Conservation (phyloP, 129 eudicot species). For the Smallanthus sonchifolius region DNA sequence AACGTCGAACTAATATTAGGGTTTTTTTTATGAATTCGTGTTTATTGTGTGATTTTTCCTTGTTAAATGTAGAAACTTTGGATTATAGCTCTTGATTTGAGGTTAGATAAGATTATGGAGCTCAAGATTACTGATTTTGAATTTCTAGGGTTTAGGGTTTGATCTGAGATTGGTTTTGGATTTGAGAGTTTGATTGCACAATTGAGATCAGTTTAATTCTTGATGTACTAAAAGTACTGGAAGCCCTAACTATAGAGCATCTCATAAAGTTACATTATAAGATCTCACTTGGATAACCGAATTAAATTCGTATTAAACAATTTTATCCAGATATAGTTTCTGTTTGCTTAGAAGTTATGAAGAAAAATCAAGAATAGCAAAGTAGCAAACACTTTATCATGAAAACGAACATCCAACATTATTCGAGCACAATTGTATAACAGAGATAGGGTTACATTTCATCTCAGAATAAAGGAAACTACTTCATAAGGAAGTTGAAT, state of each 20-base stretch:
- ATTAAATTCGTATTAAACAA: background rate
- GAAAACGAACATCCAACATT: background rate
- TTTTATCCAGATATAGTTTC: background rate
- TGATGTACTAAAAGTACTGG: background rate
- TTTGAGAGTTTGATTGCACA: background rate
- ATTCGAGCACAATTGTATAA: background rate
- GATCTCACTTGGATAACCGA: background rate
- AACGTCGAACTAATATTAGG: background rate
- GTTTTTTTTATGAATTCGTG: background rate
- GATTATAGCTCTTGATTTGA: conserved; percentile 10
- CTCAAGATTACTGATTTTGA: conserved; percentile 12
- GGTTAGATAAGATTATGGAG: conserved; percentile 1
- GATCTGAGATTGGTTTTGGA: conserved; percentile 6
- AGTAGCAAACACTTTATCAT: background rate
- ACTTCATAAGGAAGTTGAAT: conserved; percentile 7
- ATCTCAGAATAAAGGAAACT: background rate
- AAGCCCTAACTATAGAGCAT: background rate
- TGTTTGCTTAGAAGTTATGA: background rate
- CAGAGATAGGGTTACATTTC: background rate
- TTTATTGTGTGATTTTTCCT: background rate
- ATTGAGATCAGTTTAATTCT: background rate
- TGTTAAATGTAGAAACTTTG: conserved; percentile 3
- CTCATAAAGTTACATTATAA: background rate
- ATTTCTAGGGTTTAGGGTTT: conserved; percentile 33
- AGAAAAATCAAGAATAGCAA: background rate